Percentiles rank a stretch among this genome's conserved stretches.
These are phyloP conservation scores for Phylloboletellus chloephorus DNA, from an alignment of 1,284 basidiomycete genomes.

Conservation along the genomic window DNA sequence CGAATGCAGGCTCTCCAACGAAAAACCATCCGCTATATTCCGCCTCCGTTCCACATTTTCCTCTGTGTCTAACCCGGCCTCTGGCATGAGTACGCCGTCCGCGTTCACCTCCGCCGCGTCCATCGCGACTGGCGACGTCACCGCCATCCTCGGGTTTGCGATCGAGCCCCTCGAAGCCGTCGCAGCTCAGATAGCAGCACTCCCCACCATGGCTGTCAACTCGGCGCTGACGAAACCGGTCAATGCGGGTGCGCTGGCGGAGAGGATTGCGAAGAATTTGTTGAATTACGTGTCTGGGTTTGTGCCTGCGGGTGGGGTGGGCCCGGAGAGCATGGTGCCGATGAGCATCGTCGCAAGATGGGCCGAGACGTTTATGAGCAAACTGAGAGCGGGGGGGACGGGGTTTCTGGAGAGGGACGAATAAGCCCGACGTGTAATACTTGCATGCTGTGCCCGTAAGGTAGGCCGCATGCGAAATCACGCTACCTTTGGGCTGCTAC, in stretches of 20 bases:
- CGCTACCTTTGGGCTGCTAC: too few species aligned
- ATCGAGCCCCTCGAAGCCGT: slow-evolving; percentile 63
- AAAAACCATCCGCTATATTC: slow-evolving; percentile 90
- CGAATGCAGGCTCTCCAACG: slow-evolving; percentile 71
- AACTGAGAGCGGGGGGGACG: slow-evolving; percentile 64
- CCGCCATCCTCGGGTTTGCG: slow-evolving; percentile 67
- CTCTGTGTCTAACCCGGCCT: slow-evolving; percentile 40
- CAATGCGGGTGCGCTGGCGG: slow-evolving; percentile 47
- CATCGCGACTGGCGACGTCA: slow-evolving; percentile 42
- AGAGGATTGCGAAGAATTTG: slow-evolving; percentile 68
- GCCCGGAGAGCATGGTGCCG: slow-evolving; percentile 66
- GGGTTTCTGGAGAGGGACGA: slow-evolving; percentile 73
- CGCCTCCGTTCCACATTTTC: slow-evolving; percentile 68
- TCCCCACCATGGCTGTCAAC: slow-evolving; percentile 39
- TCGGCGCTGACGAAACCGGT: slow-evolving; percentile 24
- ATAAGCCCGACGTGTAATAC: too few species aligned
- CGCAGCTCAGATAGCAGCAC: slow-evolving; percentile 44
- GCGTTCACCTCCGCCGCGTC: slow-evolving; percentile 44
- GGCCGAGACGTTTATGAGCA: slow-evolving; percentile 77
- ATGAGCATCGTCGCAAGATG: slow-evolving; percentile 72
- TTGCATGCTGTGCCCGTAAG: too few species aligned
- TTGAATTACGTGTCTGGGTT: slow-evolving; percentile 85
- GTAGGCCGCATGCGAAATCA: too few species aligned
- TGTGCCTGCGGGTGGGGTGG: slow-evolving; percentile 45
- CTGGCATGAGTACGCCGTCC: slow-evolving; percentile 47